Evolutionary conservation across 225 moss, liverwort and hornwort species (phyloP), one percentile per base, ranked within the genome.

Genomic region (Asterella californica): DNA sequence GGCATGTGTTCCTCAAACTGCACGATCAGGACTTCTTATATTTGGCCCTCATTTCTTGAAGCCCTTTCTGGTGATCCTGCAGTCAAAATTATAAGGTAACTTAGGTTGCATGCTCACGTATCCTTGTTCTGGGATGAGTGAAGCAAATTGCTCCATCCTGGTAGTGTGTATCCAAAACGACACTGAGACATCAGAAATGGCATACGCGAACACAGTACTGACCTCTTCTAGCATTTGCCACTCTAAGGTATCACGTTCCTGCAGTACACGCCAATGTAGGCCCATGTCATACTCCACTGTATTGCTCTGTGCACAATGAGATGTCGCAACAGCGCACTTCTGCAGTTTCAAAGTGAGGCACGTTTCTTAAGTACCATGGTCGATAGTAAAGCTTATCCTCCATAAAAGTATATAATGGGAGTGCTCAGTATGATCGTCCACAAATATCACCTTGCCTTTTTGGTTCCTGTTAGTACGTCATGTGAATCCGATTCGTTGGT

Each of bases 211-310:
- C 2, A 38, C 69, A 38, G 9, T 34, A 75, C 60, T 76, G 1
- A 84, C 84, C 84, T 81, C 49, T 70, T 57, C 68, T 17, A 79
- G 55, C 69, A 53, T 52, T 6, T 27, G 76, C 85, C 79, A 85
- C 29, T 70, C 76, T 30, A 18, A 24, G n/a, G 73, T 48, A 36
- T 81, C 77, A 47, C 76, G 86, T 5, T 87, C 76, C 72, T 87
- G 86, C 53, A 87, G 32, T 5, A 81, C 25, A 17, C 81, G 78
- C 86, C 86, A 87, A 37, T 63, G 76, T 49, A 87, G 5, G 17
- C 86, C 86, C 79, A 81, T 81, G 18, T 87, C 83, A 46, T 83
- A 84, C 79, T 87, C 86, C 29, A 82, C 76, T 17, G 86, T 87
- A 53, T 87, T 87, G 27, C 75, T 27, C 22, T 87, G 86, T 55